Evolutionary conservation across 2,329 filamentous ascomycete genomes (phyloP).

Genomic region (Ascochyta koolunga): DNA sequence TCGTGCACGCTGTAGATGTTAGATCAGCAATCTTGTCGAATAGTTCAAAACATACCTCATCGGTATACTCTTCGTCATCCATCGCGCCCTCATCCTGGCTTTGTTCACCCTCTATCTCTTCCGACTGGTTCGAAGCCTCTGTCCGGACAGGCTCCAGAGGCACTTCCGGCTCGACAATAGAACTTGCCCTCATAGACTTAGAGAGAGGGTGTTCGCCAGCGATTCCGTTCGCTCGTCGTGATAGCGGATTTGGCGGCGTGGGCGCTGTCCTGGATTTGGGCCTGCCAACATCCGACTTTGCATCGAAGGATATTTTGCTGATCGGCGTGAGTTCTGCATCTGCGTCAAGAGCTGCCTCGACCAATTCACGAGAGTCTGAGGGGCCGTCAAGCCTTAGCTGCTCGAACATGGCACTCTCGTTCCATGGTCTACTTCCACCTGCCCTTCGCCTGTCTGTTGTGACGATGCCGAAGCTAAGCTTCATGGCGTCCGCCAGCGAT

Average conservation of each 20-base stretch:
- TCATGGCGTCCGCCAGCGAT: slow-evolving; percentile 90
- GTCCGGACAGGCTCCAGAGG: slow-evolving; percentile 34
- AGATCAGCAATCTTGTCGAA: slow-evolving; percentile 4
- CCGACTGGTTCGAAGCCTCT: slow-evolving; percentile 24
- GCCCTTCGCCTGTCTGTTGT: slow-evolving; percentile 71
- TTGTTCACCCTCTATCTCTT: slow-evolving; percentile 21
- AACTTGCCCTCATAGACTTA: slow-evolving; percentile 45
- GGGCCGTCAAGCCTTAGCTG: slow-evolving; percentile 51
- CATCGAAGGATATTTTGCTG: slow-evolving; percentile 32
- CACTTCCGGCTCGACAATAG: slow-evolving; percentile 42
- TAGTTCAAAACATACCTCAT: slow-evolving; percentile 56
- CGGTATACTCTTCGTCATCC: slow-evolving; percentile 63
- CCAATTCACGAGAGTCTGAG: slow-evolving; percentile 46
- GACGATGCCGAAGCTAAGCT: slow-evolving; percentile 97
- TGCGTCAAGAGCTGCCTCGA: slow-evolving; percentile 39
- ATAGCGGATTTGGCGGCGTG: slow-evolving; percentile 36
- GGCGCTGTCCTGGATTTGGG: slow-evolving; percentile 29
- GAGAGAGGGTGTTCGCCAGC: slow-evolving; percentile 40
- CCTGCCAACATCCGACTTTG: slow-evolving; percentile 35
- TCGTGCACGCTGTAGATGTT: slow-evolving; percentile 64
- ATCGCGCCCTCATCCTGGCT: slow-evolving; percentile 31
- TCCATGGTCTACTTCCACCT: slow-evolving; percentile 62
- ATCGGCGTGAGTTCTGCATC: slow-evolving; percentile 44
- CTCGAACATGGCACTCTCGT: slow-evolving; percentile 76
- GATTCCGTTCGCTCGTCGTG: slow-evolving; percentile 37